Evolutionary conservation across 164 flowering plant species (phyloP).

Genomic region (Protea cynaroides): DNA sequence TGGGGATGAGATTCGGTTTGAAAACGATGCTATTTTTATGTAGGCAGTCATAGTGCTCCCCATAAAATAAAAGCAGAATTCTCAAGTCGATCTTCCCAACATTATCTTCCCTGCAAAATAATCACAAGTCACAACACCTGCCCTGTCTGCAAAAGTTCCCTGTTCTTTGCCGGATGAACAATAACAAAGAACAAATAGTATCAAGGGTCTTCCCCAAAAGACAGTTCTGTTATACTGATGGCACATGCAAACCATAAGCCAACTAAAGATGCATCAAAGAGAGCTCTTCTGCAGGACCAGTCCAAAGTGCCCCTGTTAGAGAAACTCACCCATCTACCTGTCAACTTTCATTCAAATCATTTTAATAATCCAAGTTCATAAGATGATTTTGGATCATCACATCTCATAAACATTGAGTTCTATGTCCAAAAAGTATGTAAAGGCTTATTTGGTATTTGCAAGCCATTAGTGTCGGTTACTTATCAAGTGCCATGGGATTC

Average conservation of each 20-base stretch:
- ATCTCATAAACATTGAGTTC: neutral
- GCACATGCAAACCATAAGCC: neutral
- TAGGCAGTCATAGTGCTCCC: neutral
- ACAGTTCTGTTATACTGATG: neutral
- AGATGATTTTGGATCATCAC: neutral
- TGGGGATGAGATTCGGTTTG: constrained; percentile 9
- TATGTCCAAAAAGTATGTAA: neutral
- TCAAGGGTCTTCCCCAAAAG: neutral
- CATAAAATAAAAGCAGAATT: neutral
- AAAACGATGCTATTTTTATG: constrained; percentile 5
- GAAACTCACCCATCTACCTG: neutral
- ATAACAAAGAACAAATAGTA: neutral
- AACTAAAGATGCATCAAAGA: neutral
- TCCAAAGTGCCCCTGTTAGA: neutral
- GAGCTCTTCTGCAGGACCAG: neutral
- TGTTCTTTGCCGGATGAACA: neutral
- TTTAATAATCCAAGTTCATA: neutral
- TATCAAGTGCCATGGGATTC: constrained; percentile 2
- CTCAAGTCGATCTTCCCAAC: constrained; percentile 1
- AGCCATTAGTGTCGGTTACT: neutral
- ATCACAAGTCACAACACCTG: neutral
- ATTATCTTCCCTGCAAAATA: constrained; percentile 1
- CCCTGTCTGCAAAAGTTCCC: neutral
- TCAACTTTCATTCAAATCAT: neutral
- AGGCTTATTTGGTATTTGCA: neutral